Conservation (phyloP, 1,284 basidiomycete genomes). For the Austroboletus rostrupii region DNA sequence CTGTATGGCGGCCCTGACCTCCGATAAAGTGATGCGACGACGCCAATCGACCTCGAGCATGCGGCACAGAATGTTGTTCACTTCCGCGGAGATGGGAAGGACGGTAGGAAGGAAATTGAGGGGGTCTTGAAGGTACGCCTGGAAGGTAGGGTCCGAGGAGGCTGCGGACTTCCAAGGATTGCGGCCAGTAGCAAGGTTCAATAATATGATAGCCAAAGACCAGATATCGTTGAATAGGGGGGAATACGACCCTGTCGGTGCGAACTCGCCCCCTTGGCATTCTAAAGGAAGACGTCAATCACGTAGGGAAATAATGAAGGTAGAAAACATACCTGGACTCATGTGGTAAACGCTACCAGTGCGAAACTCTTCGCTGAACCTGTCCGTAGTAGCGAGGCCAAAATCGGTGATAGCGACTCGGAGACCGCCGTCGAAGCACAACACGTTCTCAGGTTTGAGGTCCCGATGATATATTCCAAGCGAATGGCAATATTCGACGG, state of each 20-base stretch:
- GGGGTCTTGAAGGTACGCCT: conserved; percentile 67
- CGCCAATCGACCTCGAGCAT: conserved; percentile 76
- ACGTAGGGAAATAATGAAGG: conserved; percentile 5
- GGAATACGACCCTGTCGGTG: conserved; percentile 70
- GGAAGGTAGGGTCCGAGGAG: conserved; percentile 69
- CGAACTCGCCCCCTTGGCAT: conserved; percentile 85
- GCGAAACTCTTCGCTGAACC: conserved; percentile 86
- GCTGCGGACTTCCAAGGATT: conserved; percentile 99
- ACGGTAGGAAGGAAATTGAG: conserved; percentile 65
- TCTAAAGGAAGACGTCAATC: conserved; percentile 44
- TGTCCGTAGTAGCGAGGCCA: conserved; percentile 91
- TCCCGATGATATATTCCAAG: conserved; percentile 96
- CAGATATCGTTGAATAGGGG: conserved; percentile 93
- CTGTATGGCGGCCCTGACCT: conserved; percentile 69
- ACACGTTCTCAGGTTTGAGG: conserved; percentile 96
- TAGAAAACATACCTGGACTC: conserved; percentile 74
- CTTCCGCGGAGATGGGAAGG: conserved; percentile 68
- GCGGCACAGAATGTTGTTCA: conserved; percentile 62
- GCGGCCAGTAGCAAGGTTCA: conserved; percentile 92
- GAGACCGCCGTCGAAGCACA: conserved; percentile 81
- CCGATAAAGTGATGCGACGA: conserved; percentile 62
- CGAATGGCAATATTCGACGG: conserved; percentile 85
- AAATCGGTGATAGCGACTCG: conserved; percentile 93
- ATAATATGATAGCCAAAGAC: conserved; percentile 94
- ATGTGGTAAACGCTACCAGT: conserved; percentile 97